A percentile compares a stretch with the other conserved stretches of the same genome.
These are phyloP conservation scores for Rubia tinctorum DNA, from an alignment of 305 asterid species.

Conservation along the genomic window DNA sequence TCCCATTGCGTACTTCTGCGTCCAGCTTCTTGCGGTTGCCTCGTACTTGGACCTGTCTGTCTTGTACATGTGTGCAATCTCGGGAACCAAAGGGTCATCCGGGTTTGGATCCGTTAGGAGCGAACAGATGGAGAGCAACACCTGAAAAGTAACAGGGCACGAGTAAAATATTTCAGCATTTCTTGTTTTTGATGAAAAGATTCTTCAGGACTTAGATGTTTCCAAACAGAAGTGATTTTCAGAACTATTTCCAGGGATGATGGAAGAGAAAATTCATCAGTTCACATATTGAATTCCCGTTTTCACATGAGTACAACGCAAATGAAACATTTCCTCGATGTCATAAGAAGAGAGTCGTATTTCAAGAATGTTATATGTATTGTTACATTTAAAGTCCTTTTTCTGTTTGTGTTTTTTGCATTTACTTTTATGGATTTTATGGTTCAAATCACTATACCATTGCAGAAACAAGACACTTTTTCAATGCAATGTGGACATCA, in stretches of 20 bases:
- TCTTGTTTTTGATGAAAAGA: neutral
- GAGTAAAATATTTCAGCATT: neutral
- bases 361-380: neutral
- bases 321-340: slow-evolving; percentile 1
- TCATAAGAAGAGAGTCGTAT: neutral
- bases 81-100: slow-evolving; percentile 67
- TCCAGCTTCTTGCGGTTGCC: slow-evolving; percentile 80
- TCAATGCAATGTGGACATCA: slow-evolving; percentile 3
- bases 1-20: slow-evolving; percentile 83
- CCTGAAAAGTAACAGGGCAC: slow-evolving; percentile 28
- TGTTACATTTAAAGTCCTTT: no score
- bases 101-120: slow-evolving; percentile 77
- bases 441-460: neutral
- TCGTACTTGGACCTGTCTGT: slow-evolving; percentile 63
- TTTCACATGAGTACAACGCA: neutral
- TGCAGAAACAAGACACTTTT: neutral
- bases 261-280: no score
- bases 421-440: no score
- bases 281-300: neutral
- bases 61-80: slow-evolving; percentile 79
- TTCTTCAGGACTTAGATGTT: neutral
- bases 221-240: neutral
- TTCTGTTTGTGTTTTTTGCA: no score
- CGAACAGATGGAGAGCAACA: slow-evolving; percentile 62
- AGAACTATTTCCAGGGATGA: no score